Conservation (phyloP, 257 asterid genomes). For the Capsicum pubescens region DNA sequence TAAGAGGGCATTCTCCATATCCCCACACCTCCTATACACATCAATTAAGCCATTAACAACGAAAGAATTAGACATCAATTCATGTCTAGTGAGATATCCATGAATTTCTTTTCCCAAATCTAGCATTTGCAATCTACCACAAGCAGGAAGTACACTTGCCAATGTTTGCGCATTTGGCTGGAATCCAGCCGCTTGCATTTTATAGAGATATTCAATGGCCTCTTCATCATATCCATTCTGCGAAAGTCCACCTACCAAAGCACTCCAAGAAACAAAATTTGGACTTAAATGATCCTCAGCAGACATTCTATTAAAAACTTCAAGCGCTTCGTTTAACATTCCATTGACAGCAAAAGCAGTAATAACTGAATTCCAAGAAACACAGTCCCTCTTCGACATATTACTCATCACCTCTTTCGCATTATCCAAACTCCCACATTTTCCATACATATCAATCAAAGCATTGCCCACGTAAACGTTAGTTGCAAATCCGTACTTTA, state of each 20-base stretch:
- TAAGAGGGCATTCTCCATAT: conserved; percentile 57
- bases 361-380: conserved; percentile 80
- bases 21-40: conserved; percentile 70
- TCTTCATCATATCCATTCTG: conserved; percentile 66
- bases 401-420: conserved; percentile 54
- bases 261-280: conserved; percentile 71
- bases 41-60: conserved; percentile 78
- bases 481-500: conserved; percentile 53
- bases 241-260: conserved; percentile 71
- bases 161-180: conserved; percentile 64
- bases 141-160: conserved; percentile 72
- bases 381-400: conserved; percentile 55
- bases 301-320: conserved; percentile 55
- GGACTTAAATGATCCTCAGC: conserved; percentile 47
- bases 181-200: conserved; percentile 59
- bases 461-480: conserved; percentile 75
- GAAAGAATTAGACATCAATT: conserved; percentile 63
- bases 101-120: conserved; percentile 70
- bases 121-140: conserved; percentile 63
- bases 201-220: conserved; percentile 59
- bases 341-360: conserved; percentile 72
- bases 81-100: conserved; percentile 62
- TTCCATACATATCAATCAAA: conserved; percentile 80
- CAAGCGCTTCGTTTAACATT: conserved; percentile 53
- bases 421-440: conserved; percentile 60